A percentile compares a stretch with the other conserved stretches of the same genome.
Conservation (phyloP, 371 early-diverging fungal genomes). For the Mortierella sp. region DNA sequence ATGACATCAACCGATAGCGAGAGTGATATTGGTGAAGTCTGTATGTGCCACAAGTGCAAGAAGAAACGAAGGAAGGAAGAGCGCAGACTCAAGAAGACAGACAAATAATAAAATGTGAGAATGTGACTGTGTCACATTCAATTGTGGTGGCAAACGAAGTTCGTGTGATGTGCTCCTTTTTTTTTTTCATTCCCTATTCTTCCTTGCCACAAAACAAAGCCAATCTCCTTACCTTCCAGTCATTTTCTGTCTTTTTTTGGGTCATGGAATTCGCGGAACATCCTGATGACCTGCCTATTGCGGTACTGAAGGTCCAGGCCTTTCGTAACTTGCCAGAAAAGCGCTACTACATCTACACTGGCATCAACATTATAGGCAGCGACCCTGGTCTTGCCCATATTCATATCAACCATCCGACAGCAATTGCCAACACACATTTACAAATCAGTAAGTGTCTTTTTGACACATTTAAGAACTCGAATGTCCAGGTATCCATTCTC, state of each 20-base stretch:
- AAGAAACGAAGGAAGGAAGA: conserved; percentile 60
- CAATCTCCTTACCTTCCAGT: too few species aligned
- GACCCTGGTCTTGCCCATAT: background rate
- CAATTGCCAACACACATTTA: background rate
- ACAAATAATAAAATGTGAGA: background rate
- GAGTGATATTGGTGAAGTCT: conserved; percentile 70
- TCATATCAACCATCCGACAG: background rate
- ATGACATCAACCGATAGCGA: conserved; percentile 69
- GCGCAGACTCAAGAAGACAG: conserved; percentile 21
- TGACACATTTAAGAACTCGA: background rate
- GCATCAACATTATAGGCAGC: background rate
- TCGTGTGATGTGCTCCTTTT: background rate
- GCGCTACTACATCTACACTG: background rate
- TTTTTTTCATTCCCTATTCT: background rate
- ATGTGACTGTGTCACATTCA: background rate
- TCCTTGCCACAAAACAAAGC: too few species aligned
- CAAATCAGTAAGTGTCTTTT: background rate
- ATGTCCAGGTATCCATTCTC: background rate
- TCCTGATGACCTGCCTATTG: background rate
- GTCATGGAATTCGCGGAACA: background rate
- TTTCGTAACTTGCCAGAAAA: background rate
- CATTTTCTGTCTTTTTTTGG: background rate
- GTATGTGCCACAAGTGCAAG: conserved; percentile 75
- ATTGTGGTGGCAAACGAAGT: background rate
- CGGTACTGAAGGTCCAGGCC: background rate